Evolutionary conservation across 257 asterid species (phyloP), one percentile per base, ranked within the genome.

Genomic region (Cinchona pubescens): DNA sequence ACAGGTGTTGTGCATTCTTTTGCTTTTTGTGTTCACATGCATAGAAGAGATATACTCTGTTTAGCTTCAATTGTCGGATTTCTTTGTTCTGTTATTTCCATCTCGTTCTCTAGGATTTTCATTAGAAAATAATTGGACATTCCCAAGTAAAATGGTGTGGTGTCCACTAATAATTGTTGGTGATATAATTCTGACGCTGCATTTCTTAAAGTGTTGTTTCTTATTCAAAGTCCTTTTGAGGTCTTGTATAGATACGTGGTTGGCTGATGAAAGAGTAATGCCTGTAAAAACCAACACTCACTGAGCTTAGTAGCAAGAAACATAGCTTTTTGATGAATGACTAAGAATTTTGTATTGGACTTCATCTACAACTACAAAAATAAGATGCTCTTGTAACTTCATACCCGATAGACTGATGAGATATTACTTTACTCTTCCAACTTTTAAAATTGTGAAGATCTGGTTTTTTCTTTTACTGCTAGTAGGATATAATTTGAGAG

Each of bases 41-140:
- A 11, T 23, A 25, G 71, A 40, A 40, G 3, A 38, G 9, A 7
- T 11, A 37, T 19, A 9, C 23, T 40, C 21, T 66, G 18, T 8
- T 29, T 25, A n/a, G 37, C 13, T n/a, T 72, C 37, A 77, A 71
- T 60, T 18, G 3, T 76, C 25, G 34, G 70, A 35, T 46, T 68
- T 7, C 29, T 30, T 66, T 48, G 43, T 58, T 13, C 46, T 23
- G 5, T 32, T 34, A 38, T 37, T 13, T 12, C 16, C 30, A 45
- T 21, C 1, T 65, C 49, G 4, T 66, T 75, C 48, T 55, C 29
- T 56, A 25, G 69, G 55, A 42, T 61, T 63, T 38, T 63, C 35
- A 7, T 27, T 60, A 48, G 49, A 5, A 69, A 65, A 67, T 38
- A 11, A 25, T 70, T 0, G 30, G 63, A 77, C 5, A 42, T 69